These are phyloP conservation scores for Populus nigra DNA, from an alignment of 345 rosid species.

Conservation along the genomic window DNA sequence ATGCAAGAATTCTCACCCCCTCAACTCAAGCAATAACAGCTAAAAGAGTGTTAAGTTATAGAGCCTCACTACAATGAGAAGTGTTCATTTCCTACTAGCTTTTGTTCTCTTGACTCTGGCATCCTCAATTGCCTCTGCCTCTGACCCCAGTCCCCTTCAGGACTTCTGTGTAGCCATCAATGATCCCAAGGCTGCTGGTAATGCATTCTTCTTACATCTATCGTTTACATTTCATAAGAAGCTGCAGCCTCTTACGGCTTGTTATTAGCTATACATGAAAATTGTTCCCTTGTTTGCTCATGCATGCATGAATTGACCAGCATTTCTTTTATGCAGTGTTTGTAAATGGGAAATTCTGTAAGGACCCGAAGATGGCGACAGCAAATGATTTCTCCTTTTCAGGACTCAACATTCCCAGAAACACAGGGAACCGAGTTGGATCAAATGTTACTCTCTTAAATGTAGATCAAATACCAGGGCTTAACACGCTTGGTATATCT, in stretches of 20 bases:
- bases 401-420: slow-evolving; percentile 1
- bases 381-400: slow-evolving; percentile 13
- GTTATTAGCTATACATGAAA: too few species aligned
- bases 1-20: too few species aligned
- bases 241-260: too few species aligned
- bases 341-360: slow-evolving; percentile 20
- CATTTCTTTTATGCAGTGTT: neutral
- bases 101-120: neutral
- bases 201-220: too few species aligned
- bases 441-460: slow-evolving; percentile 12
- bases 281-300: too few species aligned
- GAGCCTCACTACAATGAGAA: neutral
- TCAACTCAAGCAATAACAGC: too few species aligned
- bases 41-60: too few species aligned
- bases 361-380: neutral
- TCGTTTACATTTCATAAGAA: too few species aligned
- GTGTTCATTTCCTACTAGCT: neutral
- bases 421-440: neutral
- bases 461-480: neutral
- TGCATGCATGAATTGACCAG: too few species aligned
- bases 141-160: slow-evolving; percentile 12
- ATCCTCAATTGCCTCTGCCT: slow-evolving; percentile 1
- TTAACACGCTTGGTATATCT: slow-evolving; percentile 13
- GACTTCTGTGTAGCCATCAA: slow-evolving; percentile 11
- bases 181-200: slow-evolving; percentile 3